phyloP scores from a whole-genome alignment of 164 flowering plant genomes.

The Magnolia officinalis region DNA sequence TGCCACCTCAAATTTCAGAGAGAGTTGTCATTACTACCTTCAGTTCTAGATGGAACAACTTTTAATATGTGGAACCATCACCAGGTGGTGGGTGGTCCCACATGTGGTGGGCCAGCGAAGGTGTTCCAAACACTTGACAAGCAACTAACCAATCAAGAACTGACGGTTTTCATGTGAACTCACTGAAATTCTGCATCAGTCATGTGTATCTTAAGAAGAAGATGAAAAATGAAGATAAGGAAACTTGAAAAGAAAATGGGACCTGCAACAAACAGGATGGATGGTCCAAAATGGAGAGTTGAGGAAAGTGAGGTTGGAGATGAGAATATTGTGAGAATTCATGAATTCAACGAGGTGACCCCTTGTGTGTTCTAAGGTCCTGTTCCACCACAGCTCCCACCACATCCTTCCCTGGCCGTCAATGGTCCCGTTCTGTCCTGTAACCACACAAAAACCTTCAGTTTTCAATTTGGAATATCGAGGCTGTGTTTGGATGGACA shows the following conservation, averaged over 20 bases:
- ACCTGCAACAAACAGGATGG: constrained; percentile 99
- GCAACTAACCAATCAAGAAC: not conserved
- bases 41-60: no score
- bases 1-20: no score
- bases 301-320: constrained; percentile 79
- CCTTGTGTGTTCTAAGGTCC: constrained; percentile 78
- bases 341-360: constrained; percentile 88
- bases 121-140: not conserved
- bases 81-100: not conserved
- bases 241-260: not conserved
- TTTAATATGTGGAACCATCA: not conserved
- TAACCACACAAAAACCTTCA: constrained; percentile 12
- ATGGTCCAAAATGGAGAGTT: constrained; percentile 98
- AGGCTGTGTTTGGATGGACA: no score
- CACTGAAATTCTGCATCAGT: no score
- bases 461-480: not conserved
- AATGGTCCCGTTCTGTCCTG: constrained; percentile 90
- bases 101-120: not conserved
- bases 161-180: not conserved
- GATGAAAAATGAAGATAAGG: not conserved
- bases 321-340: constrained; percentile 73
- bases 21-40: no score
- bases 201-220: not conserved
- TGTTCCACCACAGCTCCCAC: constrained; percentile 99
- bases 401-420: constrained; percentile 97